Evolutionary conservation across 1,139 yeast genomes (phyloP), one percentile per base, ranked within the genome.

Genomic region (Blastobotrys indianensis): DNA sequence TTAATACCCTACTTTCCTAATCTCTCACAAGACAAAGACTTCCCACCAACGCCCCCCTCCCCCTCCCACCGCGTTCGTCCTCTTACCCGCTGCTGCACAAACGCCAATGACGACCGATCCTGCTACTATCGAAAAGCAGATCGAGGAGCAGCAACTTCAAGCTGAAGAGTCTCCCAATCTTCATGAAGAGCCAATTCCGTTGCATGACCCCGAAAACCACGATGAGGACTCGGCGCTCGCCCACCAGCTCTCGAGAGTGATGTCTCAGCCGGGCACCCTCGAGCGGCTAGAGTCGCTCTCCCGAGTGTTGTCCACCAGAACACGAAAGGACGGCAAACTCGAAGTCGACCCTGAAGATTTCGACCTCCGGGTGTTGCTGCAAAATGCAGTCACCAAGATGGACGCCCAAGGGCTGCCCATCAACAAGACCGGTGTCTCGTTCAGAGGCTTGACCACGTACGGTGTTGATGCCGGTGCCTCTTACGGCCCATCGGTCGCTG

Each of bases 401-500:
- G 56, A 60, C 32, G 70, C 68, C 41, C 72, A 72, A 53, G 77
- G 78, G 49, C 66, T 71, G 39, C 71, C 68, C 49, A 66, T 70
- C n/a, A 72, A 73, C 48, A 68, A 67, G 44, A 69, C 77, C 9
- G 80, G 80, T 58, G 70, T 76, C 40, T 69, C 73, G 9, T 73
- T 75, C 59, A 63, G 64, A 45, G 63, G 65, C 47, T 55, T 75
- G 32, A 72, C 77, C n/a, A 73, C 75, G 44, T 63, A 63, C 48
- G 80, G 80, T 59, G 60, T 74, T 41, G 79, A 76, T 58, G 73
- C 75, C 28, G 70, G 77, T 32, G 76, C 79, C 37, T 74, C 78
- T 17, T 70, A 67, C 52, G 77, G 76, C 39, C 75, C 77, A 32
- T 66, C 76, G n/a, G 71, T 74, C 30, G 66, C 62, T 29, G 78